Conservation (phyloP, 306 rosid genomes). For the Canavalia gladiata region DNA sequence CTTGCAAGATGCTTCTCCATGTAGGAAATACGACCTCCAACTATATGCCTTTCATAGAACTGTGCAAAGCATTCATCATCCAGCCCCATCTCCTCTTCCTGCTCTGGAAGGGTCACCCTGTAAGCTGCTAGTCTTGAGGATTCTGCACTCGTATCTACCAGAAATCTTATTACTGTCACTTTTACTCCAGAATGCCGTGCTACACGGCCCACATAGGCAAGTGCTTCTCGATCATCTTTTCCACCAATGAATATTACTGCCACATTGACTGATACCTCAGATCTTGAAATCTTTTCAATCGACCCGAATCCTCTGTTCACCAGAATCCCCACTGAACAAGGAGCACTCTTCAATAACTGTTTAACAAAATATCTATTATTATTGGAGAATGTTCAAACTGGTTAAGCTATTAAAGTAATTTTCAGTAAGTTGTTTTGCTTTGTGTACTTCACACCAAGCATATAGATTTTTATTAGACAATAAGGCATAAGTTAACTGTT, state of each 20-base stretch:
- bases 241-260: constrained; percentile 91
- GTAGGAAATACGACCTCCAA: constrained; percentile 65
- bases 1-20: constrained; percentile 80
- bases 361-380: constrained; percentile 44
- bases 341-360: constrained; percentile 79
- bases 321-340: constrained; percentile 90
- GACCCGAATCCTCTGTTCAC: constrained; percentile 94
- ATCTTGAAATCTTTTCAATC: constrained; percentile 61
- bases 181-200: constrained; percentile 81
- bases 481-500: no score
- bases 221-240: constrained; percentile 89
- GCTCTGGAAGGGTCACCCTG: constrained; percentile 59
- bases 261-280: constrained; percentile 56
- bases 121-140: constrained; percentile 61
- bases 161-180: constrained; percentile 79
- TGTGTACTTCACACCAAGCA: not conserved
- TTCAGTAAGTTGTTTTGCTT: not conserved
- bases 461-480: no score
- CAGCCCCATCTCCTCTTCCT: constrained; percentile 70
- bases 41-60: constrained; percentile 74
- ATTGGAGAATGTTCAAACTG: constrained; percentile 6
- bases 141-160: constrained; percentile 67
- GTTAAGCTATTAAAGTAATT: constrained; percentile 5
- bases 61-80: constrained; percentile 89
- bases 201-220: constrained; percentile 72